Percentiles rank a stretch among this genome's conserved stretches.
These are phyloP conservation scores for Fagopyrum tataricum DNA, from an alignment of 148 eudicot genomes.

Conservation along the genomic window DNA sequence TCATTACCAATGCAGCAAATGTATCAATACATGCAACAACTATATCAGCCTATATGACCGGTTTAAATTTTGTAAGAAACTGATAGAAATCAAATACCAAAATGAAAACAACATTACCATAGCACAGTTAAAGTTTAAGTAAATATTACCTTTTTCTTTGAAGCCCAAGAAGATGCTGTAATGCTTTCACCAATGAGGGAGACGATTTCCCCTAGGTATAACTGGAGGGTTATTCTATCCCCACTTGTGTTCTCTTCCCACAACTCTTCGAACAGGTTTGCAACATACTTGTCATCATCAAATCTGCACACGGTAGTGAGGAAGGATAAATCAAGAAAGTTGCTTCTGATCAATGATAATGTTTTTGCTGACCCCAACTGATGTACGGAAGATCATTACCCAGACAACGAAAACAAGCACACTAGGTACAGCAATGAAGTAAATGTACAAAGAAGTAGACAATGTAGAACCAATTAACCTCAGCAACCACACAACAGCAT, in stretches of 20 bases:
- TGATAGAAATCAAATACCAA: not conserved
- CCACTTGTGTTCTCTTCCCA: conserved; percentile 96
- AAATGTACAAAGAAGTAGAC: not conserved
- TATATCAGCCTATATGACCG: not conserved
- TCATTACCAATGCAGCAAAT: not conserved
- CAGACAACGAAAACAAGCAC: not conserved
- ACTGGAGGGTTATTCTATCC: conserved; percentile 78
- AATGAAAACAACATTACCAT: not conserved
- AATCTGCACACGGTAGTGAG: conserved; percentile 43
- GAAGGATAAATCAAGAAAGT: not conserved
- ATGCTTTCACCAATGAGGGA: conserved; percentile 64
- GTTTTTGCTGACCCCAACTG: not conserved
- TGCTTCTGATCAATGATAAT: not conserved
- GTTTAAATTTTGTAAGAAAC: not conserved
- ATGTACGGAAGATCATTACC: not conserved
- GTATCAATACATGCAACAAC: not conserved
- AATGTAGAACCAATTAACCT: not conserved
- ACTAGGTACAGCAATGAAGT: not conserved
- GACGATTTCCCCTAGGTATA: conserved; percentile 78
- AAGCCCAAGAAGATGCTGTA: conserved; percentile 76
- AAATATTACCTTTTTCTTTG: conserved; percentile 54
- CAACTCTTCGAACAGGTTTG: conserved; percentile 73
- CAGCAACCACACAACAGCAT: not conserved
- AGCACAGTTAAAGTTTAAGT: conserved; percentile 9
- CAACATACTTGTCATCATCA: conserved; percentile 85